phyloP scores from a whole-genome alignment of 352 stramenopile species.

The Globisporangium viniferum region DNA sequence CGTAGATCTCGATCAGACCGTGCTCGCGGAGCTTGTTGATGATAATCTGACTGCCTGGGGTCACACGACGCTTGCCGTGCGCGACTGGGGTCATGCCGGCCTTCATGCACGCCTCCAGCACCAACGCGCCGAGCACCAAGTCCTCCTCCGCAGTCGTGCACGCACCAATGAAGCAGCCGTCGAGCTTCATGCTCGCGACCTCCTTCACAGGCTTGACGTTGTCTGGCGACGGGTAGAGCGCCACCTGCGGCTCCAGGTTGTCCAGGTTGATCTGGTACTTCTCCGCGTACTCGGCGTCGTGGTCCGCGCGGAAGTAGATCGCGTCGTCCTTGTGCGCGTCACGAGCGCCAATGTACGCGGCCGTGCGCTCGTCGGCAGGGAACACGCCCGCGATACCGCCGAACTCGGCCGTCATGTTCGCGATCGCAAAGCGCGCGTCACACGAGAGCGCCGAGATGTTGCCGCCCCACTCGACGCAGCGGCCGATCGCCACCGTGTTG shows the following conservation, averaged over 20 bases:
- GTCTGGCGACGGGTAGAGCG: conserved; percentile 77
- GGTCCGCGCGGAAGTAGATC: conserved; percentile 79
- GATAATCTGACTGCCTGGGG: conserved; percentile 73
- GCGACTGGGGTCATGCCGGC: conserved; percentile 55
- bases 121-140: conserved; percentile 70
- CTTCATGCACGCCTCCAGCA: conserved; percentile 75
- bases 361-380: conserved; percentile 68
- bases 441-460: conserved; percentile 77
- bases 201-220: conserved; percentile 73
- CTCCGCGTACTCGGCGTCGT: conserved; percentile 68
- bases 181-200: conserved; percentile 68
- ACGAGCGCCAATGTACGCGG: conserved; percentile 75
- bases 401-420: conserved; percentile 87
- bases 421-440: conserved; percentile 81
- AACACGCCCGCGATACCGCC: conserved; percentile 84
- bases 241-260: conserved; percentile 68
- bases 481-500: conserved; percentile 79
- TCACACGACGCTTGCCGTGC: conserved; percentile 70
- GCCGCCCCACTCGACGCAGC: conserved; percentile 77
- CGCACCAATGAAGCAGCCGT: conserved; percentile 85
- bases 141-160: conserved; percentile 84
- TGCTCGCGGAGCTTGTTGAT: conserved; percentile 79
- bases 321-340: conserved; percentile 73
- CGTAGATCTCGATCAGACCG: conserved; percentile 73
- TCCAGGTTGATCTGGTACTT: conserved; percentile 74